Evolutionary conservation across 306 rosid genomes (phyloP).

Genomic region (Vicia faba): DNA sequence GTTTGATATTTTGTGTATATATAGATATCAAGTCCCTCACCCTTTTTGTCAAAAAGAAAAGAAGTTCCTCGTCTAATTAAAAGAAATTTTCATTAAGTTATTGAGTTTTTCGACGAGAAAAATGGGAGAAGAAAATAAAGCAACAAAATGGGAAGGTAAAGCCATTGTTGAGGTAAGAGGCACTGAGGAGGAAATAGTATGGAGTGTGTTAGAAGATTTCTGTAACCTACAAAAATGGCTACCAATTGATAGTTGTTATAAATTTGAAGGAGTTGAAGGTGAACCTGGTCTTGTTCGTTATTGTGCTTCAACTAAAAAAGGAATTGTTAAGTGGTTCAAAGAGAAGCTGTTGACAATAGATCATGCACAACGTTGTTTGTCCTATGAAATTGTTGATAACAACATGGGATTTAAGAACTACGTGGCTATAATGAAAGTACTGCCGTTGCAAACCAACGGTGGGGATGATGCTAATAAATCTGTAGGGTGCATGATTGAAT

Average conservation of each 20-base stretch:
- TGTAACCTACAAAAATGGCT: conserved; percentile 53
- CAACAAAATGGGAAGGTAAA: conserved; percentile 51
- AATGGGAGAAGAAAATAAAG: conserved; percentile 33
- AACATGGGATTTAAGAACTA: conserved; percentile 60
- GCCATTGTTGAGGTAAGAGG: conserved; percentile 33
- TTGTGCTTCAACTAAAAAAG: conserved; percentile 40
- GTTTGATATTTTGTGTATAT: not conserved
- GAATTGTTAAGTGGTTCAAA: conserved; percentile 43
- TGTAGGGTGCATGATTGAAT: conserved; percentile 55
- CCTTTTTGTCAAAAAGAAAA: not conserved
- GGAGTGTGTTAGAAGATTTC: conserved; percentile 57
- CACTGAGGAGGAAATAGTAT: conserved; percentile 25
- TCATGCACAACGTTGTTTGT: conserved; percentile 46
- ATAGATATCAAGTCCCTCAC: not conserved
- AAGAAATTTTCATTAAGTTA: not conserved
- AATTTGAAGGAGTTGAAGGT: conserved; percentile 44
- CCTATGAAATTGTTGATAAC: conserved; percentile 49
- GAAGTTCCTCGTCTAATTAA: too few relatives aligned
- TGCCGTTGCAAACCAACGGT: conserved; percentile 18
- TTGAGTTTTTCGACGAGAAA: not conserved
- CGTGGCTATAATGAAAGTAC: conserved; percentile 41
- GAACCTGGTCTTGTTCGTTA: conserved; percentile 58
- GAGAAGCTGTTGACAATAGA: conserved; percentile 58
- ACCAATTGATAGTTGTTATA: conserved; percentile 50
- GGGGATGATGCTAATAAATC: not conserved